phyloP scores from a whole-genome alignment of 257 asterid genomes.

The Gentiana straminea region DNA sequence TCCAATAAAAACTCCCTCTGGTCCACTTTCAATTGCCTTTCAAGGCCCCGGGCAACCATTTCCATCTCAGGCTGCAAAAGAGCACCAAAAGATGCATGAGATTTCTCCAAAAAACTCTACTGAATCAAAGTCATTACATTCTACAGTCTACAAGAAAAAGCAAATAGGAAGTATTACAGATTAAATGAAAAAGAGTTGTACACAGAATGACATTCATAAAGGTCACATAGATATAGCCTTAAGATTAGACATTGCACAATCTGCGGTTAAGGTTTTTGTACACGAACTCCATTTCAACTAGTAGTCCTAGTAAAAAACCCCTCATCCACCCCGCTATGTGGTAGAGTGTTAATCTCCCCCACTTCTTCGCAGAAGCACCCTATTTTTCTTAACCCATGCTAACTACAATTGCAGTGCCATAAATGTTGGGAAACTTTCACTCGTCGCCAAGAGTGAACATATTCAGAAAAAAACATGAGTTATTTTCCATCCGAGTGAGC shows the following conservation, averaged over 20 bases:
- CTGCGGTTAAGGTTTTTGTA: no score
- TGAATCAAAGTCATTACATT: neutral
- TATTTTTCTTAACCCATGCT: no score
- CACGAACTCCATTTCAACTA: no score
- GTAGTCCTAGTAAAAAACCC: no score
- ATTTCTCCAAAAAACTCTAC: no score
- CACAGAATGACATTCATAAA: neutral
- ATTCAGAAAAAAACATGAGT: neutral
- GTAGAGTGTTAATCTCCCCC: no score
- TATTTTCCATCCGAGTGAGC: neutral
- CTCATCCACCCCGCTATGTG: no score
- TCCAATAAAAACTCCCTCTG: slow-evolving; percentile 63
- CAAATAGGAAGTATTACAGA: no score
- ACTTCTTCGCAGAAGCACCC: no score
- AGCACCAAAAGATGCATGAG: slow-evolving; percentile 5
- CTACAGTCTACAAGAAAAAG: neutral
- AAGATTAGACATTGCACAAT: no score
- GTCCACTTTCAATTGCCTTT: slow-evolving; percentile 52
- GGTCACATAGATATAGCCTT: no score
- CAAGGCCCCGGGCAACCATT: slow-evolving; percentile 91
- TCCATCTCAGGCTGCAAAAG: slow-evolving; percentile 90
- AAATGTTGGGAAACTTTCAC: neutral
- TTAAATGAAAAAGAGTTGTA: neutral
- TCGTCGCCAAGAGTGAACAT: neutral
- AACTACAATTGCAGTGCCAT: neutral